A percentile compares a stretch with the other conserved stretches of the same genome.
phyloP scores from a whole-genome alignment of 352 stramenopile genomes.

The Phytophthora hibernalis region DNA sequence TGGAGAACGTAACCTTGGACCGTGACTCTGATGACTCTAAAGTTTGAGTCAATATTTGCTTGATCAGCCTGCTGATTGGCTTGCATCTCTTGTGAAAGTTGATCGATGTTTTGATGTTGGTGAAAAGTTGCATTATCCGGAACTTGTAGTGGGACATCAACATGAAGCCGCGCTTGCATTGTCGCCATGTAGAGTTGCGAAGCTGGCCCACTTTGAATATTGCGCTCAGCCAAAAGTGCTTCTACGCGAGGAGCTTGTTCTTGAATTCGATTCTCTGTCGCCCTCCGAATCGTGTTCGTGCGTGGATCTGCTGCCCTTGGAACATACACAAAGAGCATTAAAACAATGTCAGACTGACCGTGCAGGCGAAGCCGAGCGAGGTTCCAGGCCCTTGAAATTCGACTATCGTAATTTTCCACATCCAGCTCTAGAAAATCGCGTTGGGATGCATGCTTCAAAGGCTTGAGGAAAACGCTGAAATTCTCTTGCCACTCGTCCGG shows the following conservation, averaged over 20 bases:
- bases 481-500: too few species aligned
- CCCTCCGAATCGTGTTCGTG: neutral
- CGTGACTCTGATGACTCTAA: neutral
- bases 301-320: neutral
- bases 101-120: too few species aligned
- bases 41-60: constrained; percentile 6
- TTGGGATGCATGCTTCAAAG: too few species aligned
- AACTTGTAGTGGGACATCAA: constrained; percentile 3
- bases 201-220: neutral
- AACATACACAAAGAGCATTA: constrained; percentile 15
- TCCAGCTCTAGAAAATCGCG: too few species aligned
- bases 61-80: too few species aligned
- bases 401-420: too few species aligned
- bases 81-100: too few species aligned
- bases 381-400: too few species aligned
- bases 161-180: constrained; percentile 7
- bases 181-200: constrained; percentile 11
- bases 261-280: constrained; percentile 7
- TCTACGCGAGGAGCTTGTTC: constrained; percentile 6
- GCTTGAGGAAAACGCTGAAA: too few species aligned
- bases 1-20: neutral
- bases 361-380: too few species aligned
- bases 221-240: neutral
- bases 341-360: too few species aligned
- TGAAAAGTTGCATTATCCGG: constrained; percentile 16